Evolutionary conservation across 352 stramenopile species (phyloP), one percentile per base, ranked within the genome.

Genomic region (Phytophthora lateralis): DNA sequence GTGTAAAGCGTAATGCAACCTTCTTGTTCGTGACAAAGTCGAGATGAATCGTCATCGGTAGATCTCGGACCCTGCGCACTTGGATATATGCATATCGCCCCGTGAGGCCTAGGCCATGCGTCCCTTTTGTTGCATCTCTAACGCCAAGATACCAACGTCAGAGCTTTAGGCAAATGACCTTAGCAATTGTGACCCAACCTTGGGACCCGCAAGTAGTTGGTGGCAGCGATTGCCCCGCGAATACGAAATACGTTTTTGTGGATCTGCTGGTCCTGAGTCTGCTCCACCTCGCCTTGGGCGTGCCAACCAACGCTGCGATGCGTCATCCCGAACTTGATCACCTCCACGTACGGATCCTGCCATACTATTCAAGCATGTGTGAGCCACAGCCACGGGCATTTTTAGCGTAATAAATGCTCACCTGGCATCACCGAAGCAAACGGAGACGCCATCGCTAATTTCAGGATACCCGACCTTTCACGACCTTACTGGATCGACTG

Each of bases 331-430:
- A 85, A 82, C 49, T 89, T 89, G 66, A 96, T 78, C 29, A 95
- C 84, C 54, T 96, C 85, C n/a, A 95, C 86, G 39, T 85, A 94
- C 42, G 88, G 88, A 51, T 90, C 77, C 68, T 95, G 88, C 88
- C 88, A 95, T 7, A 93, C 82, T 94, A 15, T 44, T 44, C 35
- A 47, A 15, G n/a, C 37, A 32, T 10, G 4, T 42, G 12, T 51
- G 7, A 69, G 20, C 15, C 9, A 11, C 11, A 46, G 6, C 20
- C 8, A 9, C 6, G 10, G 18, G 17, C 18, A 27, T 48, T 30
- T 38, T 3, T 9, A 3, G 11, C 32, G 2, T n/a, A 10, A 38
- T 6, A 12, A 6, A 38, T 27, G 15, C 18, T 11, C 21, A 76
- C 72, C 69, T 69, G 72, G 72, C 46, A 76, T 69, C 29, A 60